These are phyloP conservation scores for Nannochloropsis oceanica DNA, from an alignment of 108 stramenopile species.

Conservation along the genomic window DNA sequence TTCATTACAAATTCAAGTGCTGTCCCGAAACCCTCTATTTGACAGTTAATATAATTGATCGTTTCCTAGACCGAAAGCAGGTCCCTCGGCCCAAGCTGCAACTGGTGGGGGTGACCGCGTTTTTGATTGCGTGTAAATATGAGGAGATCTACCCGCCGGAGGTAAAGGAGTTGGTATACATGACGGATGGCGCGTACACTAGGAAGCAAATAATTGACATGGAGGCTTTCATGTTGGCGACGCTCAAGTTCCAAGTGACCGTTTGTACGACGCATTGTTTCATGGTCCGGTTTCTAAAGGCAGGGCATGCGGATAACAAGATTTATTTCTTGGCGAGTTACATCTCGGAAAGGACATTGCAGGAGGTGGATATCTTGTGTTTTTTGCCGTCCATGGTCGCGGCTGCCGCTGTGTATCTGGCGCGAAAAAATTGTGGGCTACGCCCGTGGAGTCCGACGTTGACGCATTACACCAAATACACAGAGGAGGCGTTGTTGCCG, in stretches of 20 bases:
- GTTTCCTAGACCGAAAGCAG: conserved; percentile 57
- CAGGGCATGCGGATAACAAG: conserved; percentile 57
- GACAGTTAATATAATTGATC: conserved; percentile 90
- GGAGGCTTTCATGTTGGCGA: conserved; percentile 73
- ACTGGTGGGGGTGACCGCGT: conserved; percentile 91
- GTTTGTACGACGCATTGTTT: conserved; percentile 84
- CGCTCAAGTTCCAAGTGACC: conserved; percentile 69
- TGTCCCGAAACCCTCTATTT: conserved; percentile 92
- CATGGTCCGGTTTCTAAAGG: conserved; percentile 76
- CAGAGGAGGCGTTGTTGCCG: conserved; percentile 53
- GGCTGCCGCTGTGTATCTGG: conserved; percentile 69
- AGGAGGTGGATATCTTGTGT: conserved; percentile 71
- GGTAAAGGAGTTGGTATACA: conserved; percentile 87
- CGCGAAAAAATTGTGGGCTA: conserved; percentile 53
- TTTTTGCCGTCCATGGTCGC: conserved; percentile 68
- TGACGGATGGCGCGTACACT: conserved; percentile 86
- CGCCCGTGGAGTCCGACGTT: conserved; percentile 73
- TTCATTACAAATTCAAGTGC: conserved; percentile 94
- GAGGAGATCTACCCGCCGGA: conserved; percentile 99
- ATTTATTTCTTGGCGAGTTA: conserved; percentile 67
- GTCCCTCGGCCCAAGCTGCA: conserved; percentile 74
- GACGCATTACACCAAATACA: conserved; percentile 55
- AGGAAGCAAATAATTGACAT: conserved; percentile 78
- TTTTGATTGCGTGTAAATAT: conserved; percentile 94
- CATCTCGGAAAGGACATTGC: conserved; percentile 83